These are phyloP conservation scores for Beauveria australis DNA, from an alignment of 2,329 filamentous ascomycete species.

Conservation along the genomic window DNA sequence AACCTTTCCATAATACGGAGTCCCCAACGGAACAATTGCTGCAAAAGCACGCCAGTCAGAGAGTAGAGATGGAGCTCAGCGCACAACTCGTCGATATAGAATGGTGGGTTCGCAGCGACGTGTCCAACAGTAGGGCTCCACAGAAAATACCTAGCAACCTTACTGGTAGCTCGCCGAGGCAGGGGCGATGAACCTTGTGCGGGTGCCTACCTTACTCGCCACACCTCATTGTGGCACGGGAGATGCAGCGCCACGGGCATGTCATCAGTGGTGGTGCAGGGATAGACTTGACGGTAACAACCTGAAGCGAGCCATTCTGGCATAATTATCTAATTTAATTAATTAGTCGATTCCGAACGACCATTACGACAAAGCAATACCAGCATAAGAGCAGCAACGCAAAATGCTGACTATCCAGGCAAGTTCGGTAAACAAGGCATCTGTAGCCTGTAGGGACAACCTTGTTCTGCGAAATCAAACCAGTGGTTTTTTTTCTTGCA, in stretches of 20 bases:
- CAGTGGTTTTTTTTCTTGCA: not conserved
- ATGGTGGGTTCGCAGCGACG: constrained; percentile 3
- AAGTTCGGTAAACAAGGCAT: not conserved
- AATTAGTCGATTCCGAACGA: not conserved
- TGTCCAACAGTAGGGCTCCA: constrained; percentile 1
- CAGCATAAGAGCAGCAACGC: not conserved
- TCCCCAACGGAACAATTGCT: not conserved
- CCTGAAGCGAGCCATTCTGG: not conserved
- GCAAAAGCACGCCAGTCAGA: not conserved
- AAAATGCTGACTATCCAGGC: not conserved
- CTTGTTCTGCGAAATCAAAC: not conserved
- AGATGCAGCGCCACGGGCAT: not conserved
- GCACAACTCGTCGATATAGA: not conserved
- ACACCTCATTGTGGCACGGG: not conserved
- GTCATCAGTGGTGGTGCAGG: not conserved
- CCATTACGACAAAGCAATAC: not conserved
- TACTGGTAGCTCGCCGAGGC: not conserved
- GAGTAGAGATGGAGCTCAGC: not conserved
- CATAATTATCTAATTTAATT: not conserved
- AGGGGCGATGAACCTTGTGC: not conserved
- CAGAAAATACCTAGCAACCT: not conserved
- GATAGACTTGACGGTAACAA: not conserved
- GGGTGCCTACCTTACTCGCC: not conserved
- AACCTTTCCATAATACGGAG: not conserved
- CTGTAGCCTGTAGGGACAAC: not conserved